Evolutionary conservation across 1,284 basidiomycete genomes (phyloP).

Genomic region (Laetiporus sulphureus): DNA sequence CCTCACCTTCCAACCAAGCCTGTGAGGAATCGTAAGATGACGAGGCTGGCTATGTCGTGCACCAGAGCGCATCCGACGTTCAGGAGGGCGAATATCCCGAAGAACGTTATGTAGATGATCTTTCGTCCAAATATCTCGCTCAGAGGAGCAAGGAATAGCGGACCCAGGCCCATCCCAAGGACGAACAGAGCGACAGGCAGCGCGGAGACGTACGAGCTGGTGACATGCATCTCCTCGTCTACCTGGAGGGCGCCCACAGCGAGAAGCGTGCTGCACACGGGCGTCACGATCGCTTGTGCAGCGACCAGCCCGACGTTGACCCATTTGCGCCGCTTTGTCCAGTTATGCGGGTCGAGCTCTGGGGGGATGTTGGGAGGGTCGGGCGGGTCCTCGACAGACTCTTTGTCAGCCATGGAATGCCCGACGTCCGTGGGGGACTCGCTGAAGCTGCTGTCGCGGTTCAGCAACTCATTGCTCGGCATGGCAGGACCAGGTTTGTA

Average conservation of each 20-base stretch:
- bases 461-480: too few relatives aligned
- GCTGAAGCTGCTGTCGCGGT: not conserved
- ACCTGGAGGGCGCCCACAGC: conserved; percentile 7
- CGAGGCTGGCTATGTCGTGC: conserved; percentile 3
- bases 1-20: conserved; percentile 8
- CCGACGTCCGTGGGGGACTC: not conserved
- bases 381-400: not conserved
- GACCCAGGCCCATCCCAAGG: conserved; percentile 7
- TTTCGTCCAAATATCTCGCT: conserved; percentile 9
- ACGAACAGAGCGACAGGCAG: conserved; percentile 9
- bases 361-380: not conserved
- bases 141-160: conserved; percentile 7
- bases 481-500: too few relatives aligned
- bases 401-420: not conserved
- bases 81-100: conserved; percentile 6
- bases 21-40: conserved; percentile 6
- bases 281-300: conserved; percentile 5
- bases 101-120: conserved; percentile 6
- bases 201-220: conserved; percentile 5
- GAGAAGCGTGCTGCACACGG: conserved; percentile 9
- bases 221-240: conserved; percentile 5
- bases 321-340: conserved; percentile 8
- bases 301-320: conserved; percentile 7
- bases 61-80: conserved; percentile 9
- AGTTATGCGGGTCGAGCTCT: conserved; percentile 6